Evolutionary conservation across 2,329 filamentous ascomycete genomes (phyloP).

Genomic region (Aspergillus neotritici): DNA sequence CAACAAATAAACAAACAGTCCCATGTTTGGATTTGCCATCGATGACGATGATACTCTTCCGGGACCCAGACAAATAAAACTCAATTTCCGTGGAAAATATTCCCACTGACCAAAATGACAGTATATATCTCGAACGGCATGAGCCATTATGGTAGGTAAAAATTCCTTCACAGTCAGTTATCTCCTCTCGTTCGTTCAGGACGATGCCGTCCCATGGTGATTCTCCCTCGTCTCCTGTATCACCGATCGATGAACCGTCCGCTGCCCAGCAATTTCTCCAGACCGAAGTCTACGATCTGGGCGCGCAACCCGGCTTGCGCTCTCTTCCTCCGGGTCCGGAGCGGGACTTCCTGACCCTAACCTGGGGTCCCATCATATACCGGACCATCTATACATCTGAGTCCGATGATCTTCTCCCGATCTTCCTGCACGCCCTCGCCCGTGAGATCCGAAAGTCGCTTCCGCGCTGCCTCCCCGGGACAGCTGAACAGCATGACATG

Average conservation of each 20-base stretch:
- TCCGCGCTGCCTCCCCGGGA: slow-evolving; percentile 15
- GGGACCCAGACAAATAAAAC: too few relatives aligned
- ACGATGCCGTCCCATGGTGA: too few relatives aligned
- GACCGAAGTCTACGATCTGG: slow-evolving; percentile 24
- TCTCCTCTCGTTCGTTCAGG: too few relatives aligned
- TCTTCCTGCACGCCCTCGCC: slow-evolving; percentile 48
- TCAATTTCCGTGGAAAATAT: too few relatives aligned
- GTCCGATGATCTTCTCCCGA: slow-evolving; percentile 48
- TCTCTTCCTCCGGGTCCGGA: slow-evolving; percentile 21
- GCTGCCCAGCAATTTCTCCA: slow-evolving; percentile 22
- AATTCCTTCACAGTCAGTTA: too few relatives aligned
- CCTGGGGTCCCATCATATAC: slow-evolving; percentile 28
- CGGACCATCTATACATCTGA: slow-evolving; percentile 24
- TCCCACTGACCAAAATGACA: too few relatives aligned
- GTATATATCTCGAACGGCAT: too few relatives aligned
- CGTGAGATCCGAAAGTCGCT: slow-evolving; percentile 47
- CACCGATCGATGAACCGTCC: slow-evolving; percentile 2
- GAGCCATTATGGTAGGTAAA: too few relatives aligned
- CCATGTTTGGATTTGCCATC: too few relatives aligned
- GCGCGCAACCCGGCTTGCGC: slow-evolving; percentile 20
- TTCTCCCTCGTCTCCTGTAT: slow-evolving; percentile 2
- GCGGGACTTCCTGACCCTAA: slow-evolving; percentile 25
- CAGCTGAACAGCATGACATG: slow-evolving; percentile 13
- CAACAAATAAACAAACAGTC: too few relatives aligned
- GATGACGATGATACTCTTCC: too few relatives aligned